Conservation (phyloP, 257 asterid species). For the Primulina eburnea region DNA sequence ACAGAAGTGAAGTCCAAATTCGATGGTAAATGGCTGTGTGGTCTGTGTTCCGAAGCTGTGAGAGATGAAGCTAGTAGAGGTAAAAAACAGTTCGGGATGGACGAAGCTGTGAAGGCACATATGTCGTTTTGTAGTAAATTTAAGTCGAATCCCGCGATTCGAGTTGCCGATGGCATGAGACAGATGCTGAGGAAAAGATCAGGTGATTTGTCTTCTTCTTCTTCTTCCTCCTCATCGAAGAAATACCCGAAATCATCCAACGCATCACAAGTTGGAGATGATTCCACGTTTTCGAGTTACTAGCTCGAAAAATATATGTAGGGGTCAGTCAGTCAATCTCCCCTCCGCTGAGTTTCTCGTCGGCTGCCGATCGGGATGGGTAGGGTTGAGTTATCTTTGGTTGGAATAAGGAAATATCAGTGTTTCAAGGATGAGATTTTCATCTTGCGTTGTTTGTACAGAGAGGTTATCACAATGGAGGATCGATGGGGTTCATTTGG, state of each 20-base stretch:
- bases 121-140: constrained; percentile 79
- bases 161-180: constrained; percentile 86
- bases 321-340: not conserved
- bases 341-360: not conserved
- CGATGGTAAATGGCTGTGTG: constrained; percentile 89
- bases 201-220: constrained; percentile 31
- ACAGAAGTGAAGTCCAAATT: constrained; percentile 57
- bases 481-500: constrained; percentile 13
- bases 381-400: not conserved
- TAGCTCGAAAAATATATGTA: constrained; percentile 11
- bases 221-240: constrained; percentile 35
- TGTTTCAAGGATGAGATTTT: not conserved
- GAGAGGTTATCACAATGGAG: constrained; percentile 30
- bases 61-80: constrained; percentile 68
- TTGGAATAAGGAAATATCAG: constrained; percentile 23
- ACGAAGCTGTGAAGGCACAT: constrained; percentile 80
- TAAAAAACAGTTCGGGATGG: constrained; percentile 38
- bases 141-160: constrained; percentile 67
- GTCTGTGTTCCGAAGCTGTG: constrained; percentile 84
- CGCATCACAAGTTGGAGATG: constrained; percentile 57
- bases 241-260: constrained; percentile 57
- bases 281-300: constrained; percentile 39
- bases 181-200: constrained; percentile 76
- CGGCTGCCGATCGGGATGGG: not conserved
- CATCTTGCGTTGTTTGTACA: constrained; percentile 31